Conservation (phyloP, 2,329 filamentous ascomycete species). For the Phaeomoniella chlamydospora region DNA sequence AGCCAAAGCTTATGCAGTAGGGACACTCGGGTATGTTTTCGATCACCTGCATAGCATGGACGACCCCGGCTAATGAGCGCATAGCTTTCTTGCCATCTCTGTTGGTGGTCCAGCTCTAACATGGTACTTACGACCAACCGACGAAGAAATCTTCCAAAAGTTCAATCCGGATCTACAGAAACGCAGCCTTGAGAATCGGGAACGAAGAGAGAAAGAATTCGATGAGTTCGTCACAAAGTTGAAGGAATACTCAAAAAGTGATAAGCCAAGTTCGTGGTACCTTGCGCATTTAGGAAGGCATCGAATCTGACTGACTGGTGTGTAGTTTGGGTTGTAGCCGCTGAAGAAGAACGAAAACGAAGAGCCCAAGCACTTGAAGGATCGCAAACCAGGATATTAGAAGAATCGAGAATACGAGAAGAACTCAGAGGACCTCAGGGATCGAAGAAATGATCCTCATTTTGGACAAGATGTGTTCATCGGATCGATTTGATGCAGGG, state of each 20-base stretch:
- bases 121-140: conserved; percentile 56
- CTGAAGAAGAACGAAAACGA: conserved; percentile 21
- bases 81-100: conserved; percentile 55
- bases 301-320: background rate
- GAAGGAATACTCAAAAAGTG: conserved; percentile 79
- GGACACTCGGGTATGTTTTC: background rate
- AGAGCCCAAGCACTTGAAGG: conserved; percentile 20
- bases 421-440: conserved; percentile 23
- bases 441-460: background rate
- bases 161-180: conserved; percentile 95
- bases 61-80: background rate
- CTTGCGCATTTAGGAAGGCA: background rate
- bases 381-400: conserved; percentile 19
- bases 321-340: conserved; percentile 31
- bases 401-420: conserved; percentile 24
- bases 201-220: conserved; percentile 69
- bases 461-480: background rate
- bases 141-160: conserved; percentile 78
- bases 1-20: background rate
- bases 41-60: background rate
- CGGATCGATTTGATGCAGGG: background rate
- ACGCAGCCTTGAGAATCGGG: conserved; percentile 64
- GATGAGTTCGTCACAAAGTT: conserved; percentile 72
- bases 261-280: conserved; percentile 62
- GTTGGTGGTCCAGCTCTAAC: conserved; percentile 79